A percentile compares a stretch with the other conserved stretches of the same genome.
Conservation (phyloP, 2,329 filamentous ascomycete genomes). For the Colletotrichum cereale region DNA sequence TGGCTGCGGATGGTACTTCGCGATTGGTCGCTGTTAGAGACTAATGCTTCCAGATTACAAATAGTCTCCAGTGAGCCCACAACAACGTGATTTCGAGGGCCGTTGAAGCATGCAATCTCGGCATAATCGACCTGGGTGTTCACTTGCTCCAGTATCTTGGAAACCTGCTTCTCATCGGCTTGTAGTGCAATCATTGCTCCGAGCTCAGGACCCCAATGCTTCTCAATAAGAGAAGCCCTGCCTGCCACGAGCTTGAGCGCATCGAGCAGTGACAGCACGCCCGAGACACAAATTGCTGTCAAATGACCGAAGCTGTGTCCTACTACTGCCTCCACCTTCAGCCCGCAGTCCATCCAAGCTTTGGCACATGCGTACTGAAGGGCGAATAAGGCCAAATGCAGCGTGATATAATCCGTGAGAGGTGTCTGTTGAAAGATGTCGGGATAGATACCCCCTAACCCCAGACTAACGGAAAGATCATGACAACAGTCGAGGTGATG, state of each 20-base stretch:
- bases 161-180: neutral
- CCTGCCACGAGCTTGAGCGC: conserved; percentile 47
- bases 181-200: conserved; percentile 50
- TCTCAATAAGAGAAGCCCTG: conserved; percentile 48
- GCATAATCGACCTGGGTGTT: neutral
- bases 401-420: conserved; percentile 44
- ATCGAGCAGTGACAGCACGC: conserved; percentile 47
- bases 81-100: conserved; percentile 14
- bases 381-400: conserved; percentile 50
- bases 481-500: conserved; percentile 53
- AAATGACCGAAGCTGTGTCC: conserved; percentile 55
- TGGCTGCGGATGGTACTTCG: neutral
- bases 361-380: conserved; percentile 16
- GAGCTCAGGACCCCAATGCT: conserved; percentile 45
- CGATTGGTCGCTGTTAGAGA: neutral
- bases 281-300: conserved; percentile 50
- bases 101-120: conserved; percentile 28
- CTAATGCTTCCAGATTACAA: neutral
- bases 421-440: conserved; percentile 46
- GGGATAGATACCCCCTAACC: conserved; percentile 49
- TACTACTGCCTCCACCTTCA: conserved; percentile 6
- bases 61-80: conserved; percentile 10
- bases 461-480: conserved; percentile 42
- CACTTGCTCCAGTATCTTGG: neutral
- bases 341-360: conserved; percentile 22